Conservation (phyloP, 2,329 filamentous ascomycete species). For the Colletotrichum gloeosporioides region DNA sequence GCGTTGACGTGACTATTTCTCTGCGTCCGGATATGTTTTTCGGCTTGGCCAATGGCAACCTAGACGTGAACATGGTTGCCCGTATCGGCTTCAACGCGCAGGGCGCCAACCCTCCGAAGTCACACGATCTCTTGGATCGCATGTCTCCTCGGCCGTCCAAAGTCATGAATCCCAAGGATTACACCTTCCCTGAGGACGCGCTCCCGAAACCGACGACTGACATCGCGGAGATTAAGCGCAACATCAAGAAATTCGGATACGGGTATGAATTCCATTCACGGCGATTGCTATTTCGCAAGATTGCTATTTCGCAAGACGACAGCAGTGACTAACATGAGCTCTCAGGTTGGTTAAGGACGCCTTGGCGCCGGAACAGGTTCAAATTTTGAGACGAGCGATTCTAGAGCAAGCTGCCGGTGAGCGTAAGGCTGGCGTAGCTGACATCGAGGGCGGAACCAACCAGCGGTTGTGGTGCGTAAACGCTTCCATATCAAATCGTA, state of each 20-base stretch:
- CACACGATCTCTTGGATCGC: neutral
- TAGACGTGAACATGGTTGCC: neutral
- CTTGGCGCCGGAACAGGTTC: neutral
- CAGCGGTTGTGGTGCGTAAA: neutral
- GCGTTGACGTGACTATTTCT: neutral
- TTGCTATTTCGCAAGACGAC: too few species aligned
- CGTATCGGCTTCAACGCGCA: neutral
- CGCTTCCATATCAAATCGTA: rapidly evolving
- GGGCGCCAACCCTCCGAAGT: neutral
- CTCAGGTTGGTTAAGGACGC: neutral
- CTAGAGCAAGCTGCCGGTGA: neutral
- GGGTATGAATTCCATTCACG: neutral
- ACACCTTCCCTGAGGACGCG: neutral
- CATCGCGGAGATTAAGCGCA: neutral
- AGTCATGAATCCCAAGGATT: neutral
- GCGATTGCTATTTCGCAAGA: neutral
- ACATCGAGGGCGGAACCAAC: neutral
- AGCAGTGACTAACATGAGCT: neutral
- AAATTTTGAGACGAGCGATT: neutral
- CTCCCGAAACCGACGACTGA: neutral
- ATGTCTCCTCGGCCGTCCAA: neutral
- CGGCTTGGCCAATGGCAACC: neutral
- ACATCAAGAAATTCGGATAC: neutral
- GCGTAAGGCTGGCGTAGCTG: neutral
- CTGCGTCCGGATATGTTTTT: neutral